phyloP scores from a whole-genome alignment of 495 filamentous ascomycete species.

The Talaromyces stipitatus region DNA sequence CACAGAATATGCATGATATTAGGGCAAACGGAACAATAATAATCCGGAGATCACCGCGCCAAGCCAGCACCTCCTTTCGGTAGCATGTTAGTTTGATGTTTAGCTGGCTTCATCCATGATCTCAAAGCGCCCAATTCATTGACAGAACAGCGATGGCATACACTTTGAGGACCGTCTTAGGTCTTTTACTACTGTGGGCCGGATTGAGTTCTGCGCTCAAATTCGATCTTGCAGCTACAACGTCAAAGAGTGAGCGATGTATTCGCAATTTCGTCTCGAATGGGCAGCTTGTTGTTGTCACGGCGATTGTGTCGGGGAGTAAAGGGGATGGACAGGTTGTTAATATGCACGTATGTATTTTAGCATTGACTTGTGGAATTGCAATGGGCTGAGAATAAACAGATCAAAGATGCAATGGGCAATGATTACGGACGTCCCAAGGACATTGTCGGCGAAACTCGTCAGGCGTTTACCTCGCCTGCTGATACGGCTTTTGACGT shows the following conservation, averaged over 20 bases:
- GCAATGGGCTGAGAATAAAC: slow-evolving; percentile 7
- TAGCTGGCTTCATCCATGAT: slow-evolving; percentile 3
- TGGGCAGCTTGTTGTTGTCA: slow-evolving; percentile 97
- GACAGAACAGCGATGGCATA: slow-evolving; percentile 21
- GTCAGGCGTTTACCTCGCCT: slow-evolving; percentile 92
- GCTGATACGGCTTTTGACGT: slow-evolving; percentile 94
- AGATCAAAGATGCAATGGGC: slow-evolving; percentile 92
- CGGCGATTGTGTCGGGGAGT: slow-evolving; percentile 72
- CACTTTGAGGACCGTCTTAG: slow-evolving; percentile 28
- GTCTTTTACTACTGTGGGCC: slow-evolving; percentile 32
- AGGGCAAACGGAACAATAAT: neutral
- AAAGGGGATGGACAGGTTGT: slow-evolving; percentile 90
- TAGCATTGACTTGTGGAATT: neutral
- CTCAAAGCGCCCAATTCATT: neutral
- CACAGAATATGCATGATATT: neutral
- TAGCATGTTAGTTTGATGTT: neutral
- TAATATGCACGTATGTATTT: slow-evolving; percentile 81
- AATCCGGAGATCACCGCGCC: neutral
- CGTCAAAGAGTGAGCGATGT: slow-evolving; percentile 69
- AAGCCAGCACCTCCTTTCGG: neutral
- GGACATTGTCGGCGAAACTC: slow-evolving; percentile 84
- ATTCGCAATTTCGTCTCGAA: slow-evolving; percentile 93
- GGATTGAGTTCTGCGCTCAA: slow-evolving; percentile 60
- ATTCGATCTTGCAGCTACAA: slow-evolving; percentile 79
- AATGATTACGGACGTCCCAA: slow-evolving; percentile 91